Percentiles rank a stretch among this genome's conserved stretches.
Conservation (phyloP, 345 rosid genomes). For the Zanthoxylum bungeanum region DNA sequence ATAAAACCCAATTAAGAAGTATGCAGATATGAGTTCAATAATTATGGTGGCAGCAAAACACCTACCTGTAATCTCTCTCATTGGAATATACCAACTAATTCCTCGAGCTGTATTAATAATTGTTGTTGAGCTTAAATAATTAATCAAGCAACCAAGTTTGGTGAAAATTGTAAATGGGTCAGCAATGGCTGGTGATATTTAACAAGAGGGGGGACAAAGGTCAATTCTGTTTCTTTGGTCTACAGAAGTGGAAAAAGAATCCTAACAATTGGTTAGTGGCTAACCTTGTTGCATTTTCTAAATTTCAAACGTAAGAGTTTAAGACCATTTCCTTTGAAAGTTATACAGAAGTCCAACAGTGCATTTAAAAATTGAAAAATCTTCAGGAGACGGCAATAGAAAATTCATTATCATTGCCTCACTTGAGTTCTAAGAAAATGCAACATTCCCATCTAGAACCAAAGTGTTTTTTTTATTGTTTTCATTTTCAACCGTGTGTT, state of each 20-base stretch:
- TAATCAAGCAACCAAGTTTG: constrained; percentile 16
- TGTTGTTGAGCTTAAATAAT: neutral
- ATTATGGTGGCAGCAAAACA: constrained; percentile 12
- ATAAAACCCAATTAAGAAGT: neutral
- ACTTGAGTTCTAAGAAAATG: constrained; percentile 10
- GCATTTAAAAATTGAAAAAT: neutral
- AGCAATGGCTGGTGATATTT: constrained; percentile 11
- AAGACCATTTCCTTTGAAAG: constrained; percentile 19
- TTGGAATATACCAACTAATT: neutral
- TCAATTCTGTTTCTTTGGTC: constrained; percentile 25
- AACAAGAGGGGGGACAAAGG: constrained; percentile 5
- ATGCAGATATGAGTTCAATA: neutral
- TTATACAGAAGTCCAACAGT: constrained; percentile 1
- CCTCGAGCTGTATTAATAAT: neutral
- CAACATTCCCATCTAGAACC: neutral
- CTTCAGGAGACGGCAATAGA: constrained; percentile 1
- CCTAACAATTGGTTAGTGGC: constrained; percentile 1
- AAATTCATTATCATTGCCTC: neutral
- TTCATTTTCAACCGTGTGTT: neutral
- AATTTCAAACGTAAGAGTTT: constrained; percentile 3
- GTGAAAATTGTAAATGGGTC: constrained; percentile 18
- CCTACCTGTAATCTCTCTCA: neutral
- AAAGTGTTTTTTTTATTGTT: neutral
- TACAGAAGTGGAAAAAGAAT: neutral
- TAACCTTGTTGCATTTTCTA: neutral